A percentile compares a stretch with the other conserved stretches of the same genome.
Evolutionary conservation across 192 early-diverging fungal species (phyloP).

Genomic region (Cetraspora pellucida): DNA sequence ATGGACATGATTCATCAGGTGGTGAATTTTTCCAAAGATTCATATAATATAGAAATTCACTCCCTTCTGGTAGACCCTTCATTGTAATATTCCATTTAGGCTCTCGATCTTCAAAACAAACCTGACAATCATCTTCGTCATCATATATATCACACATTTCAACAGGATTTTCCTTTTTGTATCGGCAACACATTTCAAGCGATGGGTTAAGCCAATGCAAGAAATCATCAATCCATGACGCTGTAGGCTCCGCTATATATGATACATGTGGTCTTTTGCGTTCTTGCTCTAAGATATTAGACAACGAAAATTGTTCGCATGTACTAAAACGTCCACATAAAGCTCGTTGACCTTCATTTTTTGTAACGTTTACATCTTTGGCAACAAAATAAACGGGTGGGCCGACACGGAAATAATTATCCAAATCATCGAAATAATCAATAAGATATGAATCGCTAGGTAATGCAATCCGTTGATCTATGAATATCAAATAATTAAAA

Average conservation of each 20-base stretch:
- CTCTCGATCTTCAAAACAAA: constrained; percentile 49
- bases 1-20: constrained; percentile 59
- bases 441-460: constrained; percentile 68
- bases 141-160: constrained; percentile 56
- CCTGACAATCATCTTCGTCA: constrained; percentile 49
- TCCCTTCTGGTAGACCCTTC: constrained; percentile 56
- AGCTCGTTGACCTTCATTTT: constrained; percentile 49
- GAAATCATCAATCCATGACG: constrained; percentile 68
- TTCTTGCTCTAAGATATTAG: constrained; percentile 67
- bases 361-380: constrained; percentile 51
- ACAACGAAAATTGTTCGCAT: constrained; percentile 53
- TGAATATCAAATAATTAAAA: neutral
- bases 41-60: constrained; percentile 57
- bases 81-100: constrained; percentile 62
- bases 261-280: constrained; percentile 62
- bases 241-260: constrained; percentile 62
- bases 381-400: constrained; percentile 71
- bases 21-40: constrained; percentile 53
- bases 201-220: constrained; percentile 66
- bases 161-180: constrained; percentile 42
- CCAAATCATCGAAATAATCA: constrained; percentile 63
- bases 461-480: constrained; percentile 63
- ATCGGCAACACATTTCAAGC: constrained; percentile 57
- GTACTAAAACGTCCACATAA: constrained; percentile 63
- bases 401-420: constrained; percentile 60